Conservation (phyloP, 768 basidiomycete genomes). For the Pleurotus pulmonarius region DNA sequence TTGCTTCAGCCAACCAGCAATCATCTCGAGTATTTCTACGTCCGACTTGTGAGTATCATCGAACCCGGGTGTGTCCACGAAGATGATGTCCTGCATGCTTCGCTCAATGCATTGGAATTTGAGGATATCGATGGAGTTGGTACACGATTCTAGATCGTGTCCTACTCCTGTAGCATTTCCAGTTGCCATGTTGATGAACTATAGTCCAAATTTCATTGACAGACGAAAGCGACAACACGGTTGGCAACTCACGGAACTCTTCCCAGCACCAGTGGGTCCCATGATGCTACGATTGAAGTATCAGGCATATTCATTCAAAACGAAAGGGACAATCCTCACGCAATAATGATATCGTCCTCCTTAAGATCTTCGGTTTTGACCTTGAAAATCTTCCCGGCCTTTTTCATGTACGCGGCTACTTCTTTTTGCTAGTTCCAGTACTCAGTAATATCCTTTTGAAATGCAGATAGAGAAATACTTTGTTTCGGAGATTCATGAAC, state of each 20-base stretch:
- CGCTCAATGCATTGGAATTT: conserved; percentile 4
- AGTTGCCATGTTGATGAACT: conserved; percentile 10
- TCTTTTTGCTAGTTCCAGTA: too few relatives aligned
- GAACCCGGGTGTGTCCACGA: conserved; percentile 25
- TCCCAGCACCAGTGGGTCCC: conserved; percentile 21
- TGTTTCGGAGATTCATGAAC: too few relatives aligned
- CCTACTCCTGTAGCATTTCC: neutral
- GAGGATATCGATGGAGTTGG: neutral
- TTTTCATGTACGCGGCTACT: neutral
- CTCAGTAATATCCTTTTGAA: neutral
- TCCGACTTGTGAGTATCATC: conserved; percentile 16
- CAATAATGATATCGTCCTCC: conserved; percentile 7
- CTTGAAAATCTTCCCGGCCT: neutral
- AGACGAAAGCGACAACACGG: neutral
- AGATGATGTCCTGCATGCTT: conserved; percentile 10
- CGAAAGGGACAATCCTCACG: neutral
- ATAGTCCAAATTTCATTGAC: neutral
- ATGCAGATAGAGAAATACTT: neutral
- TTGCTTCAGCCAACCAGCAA: conserved; percentile 16
- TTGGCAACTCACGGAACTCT: conserved; percentile 13
- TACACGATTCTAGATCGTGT: conserved; percentile 3
- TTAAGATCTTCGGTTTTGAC: conserved; percentile 1
- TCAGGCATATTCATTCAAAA: neutral
- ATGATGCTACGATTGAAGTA: conserved; percentile 12
- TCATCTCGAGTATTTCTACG: conserved; percentile 14